phyloP scores from a whole-genome alignment of 768 basidiomycete genomes.

The Amanita pseudoporphyria region DNA sequence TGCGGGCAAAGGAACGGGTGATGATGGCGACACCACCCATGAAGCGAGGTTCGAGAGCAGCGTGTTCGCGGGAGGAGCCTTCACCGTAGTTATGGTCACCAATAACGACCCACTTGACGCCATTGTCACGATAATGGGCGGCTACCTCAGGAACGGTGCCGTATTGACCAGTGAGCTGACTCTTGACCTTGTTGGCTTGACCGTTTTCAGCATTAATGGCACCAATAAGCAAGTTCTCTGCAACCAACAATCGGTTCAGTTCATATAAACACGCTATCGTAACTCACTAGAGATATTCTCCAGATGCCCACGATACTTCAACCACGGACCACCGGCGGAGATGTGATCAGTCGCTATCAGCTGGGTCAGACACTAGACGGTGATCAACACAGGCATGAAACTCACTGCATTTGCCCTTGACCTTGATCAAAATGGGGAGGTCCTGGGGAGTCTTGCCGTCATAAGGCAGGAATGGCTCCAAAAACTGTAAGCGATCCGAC shows the following conservation, averaged over 20 bases:
- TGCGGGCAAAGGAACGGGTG: conserved; percentile 93
- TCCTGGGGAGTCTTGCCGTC: conserved; percentile 86
- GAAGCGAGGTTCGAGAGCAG: conserved; percentile 91
- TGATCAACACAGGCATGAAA: conserved; percentile 13
- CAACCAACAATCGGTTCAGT: conserved; percentile 7
- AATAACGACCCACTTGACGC: conserved; percentile 95
- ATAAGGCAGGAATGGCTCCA: conserved; percentile 87
- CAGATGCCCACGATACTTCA: conserved; percentile 98
- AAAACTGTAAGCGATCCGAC: conserved; percentile 85
- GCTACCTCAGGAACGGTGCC: conserved; percentile 80
- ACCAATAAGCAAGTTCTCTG: conserved; percentile 96
- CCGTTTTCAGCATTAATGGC: conserved; percentile 94
- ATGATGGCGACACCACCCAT: conserved; percentile 95
- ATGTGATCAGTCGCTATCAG: conserved; percentile 80
- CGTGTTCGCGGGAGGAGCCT: conserved; percentile 97
- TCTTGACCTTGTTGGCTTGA: conserved; percentile 94
- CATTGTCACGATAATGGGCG: conserved; percentile 80
- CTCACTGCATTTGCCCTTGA: conserved; percentile 96
- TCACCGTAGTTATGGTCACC: conserved; percentile 97
- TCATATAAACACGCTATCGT: neutral
- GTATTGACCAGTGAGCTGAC: conserved; percentile 81
- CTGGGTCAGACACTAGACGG: conserved; percentile 5
- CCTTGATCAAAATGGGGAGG: conserved; percentile 95
- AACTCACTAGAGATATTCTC: conserved; percentile 90
- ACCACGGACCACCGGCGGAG: conserved; percentile 96